These are phyloP conservation scores for Exophiala alcalophila DNA, from an alignment of 2,329 filamentous ascomycete species.

Conservation along the genomic window DNA sequence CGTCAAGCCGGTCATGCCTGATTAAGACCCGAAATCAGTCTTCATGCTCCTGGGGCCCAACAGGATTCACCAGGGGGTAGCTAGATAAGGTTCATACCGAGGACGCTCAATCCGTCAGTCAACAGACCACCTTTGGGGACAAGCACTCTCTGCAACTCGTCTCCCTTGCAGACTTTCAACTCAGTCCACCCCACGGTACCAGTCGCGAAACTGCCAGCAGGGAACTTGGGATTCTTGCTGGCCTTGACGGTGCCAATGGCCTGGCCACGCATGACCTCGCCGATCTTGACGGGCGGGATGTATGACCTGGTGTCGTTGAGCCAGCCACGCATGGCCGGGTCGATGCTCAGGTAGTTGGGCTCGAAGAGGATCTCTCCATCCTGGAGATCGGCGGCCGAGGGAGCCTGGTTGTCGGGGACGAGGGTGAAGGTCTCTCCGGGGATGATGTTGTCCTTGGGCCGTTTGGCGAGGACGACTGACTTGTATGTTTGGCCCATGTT, in stretches of 20 bases:
- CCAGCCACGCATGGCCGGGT: constrained; percentile 75
- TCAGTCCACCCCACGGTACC: constrained; percentile 63
- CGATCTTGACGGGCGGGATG: constrained; percentile 65
- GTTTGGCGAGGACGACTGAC: constrained; percentile 59
- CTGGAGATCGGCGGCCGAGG: constrained; percentile 50
- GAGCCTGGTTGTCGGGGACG: constrained; percentile 48
- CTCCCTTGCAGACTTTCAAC: constrained; percentile 57
- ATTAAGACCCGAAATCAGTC: neutral
- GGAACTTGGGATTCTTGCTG: constrained; percentile 55
- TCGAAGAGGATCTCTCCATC: constrained; percentile 60
- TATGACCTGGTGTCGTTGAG: constrained; percentile 61
- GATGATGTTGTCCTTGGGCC: constrained; percentile 60
- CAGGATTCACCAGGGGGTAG: too few relatives aligned
- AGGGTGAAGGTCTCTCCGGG: constrained; percentile 63
- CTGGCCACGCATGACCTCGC: constrained; percentile 65
- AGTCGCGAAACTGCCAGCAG: constrained; percentile 58
- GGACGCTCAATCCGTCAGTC: constrained; percentile 61
- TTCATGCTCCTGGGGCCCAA: neutral
- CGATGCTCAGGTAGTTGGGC: constrained; percentile 64
- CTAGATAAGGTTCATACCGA: constrained; percentile 33
- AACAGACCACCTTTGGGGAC: constrained; percentile 47
- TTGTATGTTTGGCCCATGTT: constrained; percentile 37
- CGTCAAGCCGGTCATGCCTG: constrained; percentile 67
- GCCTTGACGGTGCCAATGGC: constrained; percentile 61
- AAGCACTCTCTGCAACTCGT: constrained; percentile 46